Base-by-base conservation (phyloP, 2,329 filamentous ascomycete genomes). In the Thelonectria blattea region DNA sequence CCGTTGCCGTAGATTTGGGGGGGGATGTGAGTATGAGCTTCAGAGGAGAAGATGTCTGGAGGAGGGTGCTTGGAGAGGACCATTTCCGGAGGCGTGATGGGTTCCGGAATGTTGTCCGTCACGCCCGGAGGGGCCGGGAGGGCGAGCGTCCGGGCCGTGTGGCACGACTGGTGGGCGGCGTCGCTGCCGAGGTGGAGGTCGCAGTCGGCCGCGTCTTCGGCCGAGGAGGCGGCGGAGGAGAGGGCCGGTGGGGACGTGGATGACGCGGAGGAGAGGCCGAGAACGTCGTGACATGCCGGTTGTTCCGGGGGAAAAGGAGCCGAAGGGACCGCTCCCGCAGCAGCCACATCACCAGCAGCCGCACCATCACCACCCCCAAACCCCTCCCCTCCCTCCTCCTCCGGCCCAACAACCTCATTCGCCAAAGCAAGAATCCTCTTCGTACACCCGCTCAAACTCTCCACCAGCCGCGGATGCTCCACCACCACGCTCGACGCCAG, bases 1-100 rank as follows among this genome's bases (percentile, higher is more conserved):
- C 68, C 68, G 42, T 71, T 68, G 17, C 65, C 68, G 30, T 66
- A 71, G 43, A 71, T 64, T 15, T 71, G 69, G 15, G 65, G 52
- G 1, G 66, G 34, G 3, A 70, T 24, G 48, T 22, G 17, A 61
- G 58, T 1, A 24, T 24, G 6, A 24, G 22, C 6, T 24, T 24
- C 22, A 42, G 43, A 5, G 48, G 34, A 2, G 56, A 20, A 9
- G 43, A 37, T 57, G 37, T 43, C 14, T 17, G 6, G 12, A 8
- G 14, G 10, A 5, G 14, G 39, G 3, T 7, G 41, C 41, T 47
- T 47, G 18, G 27, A 15, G 45, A 27, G 20, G 45, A 1, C 8
- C 2, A 54, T 27, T 6, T 58, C 51, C 8, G 58, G 46, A 0
- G 61, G 58, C 22, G 60, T 54, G 7, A 55, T 30, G 15, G 39